Conservation (phyloP, 768 basidiomycete genomes). For the Lentinula detonsa region DNA sequence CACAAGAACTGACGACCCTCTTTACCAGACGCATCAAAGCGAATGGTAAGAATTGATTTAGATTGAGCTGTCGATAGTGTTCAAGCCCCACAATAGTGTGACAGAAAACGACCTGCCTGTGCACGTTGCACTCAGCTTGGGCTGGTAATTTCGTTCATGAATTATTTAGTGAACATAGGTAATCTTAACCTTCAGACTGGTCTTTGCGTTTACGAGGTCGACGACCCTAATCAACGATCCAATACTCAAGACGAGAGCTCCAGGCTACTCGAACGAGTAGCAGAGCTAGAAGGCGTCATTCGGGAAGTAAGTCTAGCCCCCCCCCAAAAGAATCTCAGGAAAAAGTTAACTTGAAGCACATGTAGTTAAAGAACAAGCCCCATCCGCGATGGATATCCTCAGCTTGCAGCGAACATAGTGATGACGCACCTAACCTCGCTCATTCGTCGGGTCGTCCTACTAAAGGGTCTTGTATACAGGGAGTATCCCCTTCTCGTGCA, state of each 20-base stretch:
- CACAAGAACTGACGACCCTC: not conserved
- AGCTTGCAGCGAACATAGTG: conserved; percentile 3
- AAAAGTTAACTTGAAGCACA: not conserved
- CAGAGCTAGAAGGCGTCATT: conserved; percentile 79
- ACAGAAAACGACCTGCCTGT: conserved; percentile 44
- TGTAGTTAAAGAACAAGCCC: conserved; percentile 66
- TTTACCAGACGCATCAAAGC: conserved; percentile 47
- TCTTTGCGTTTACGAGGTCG: conserved; percentile 79
- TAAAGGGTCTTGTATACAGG: not conserved
- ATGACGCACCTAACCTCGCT: conserved; percentile 1
- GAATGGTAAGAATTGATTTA: conserved; percentile 48
- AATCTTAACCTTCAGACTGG: conserved; percentile 46
- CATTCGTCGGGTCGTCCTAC: not conserved
- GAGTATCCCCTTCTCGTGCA: not conserved
- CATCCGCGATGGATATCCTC: conserved; percentile 53
- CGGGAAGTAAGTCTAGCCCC: conserved; percentile 46
- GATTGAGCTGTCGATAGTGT: not conserved
- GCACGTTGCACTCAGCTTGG: conserved; percentile 47
- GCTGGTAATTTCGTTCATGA: conserved; percentile 24
- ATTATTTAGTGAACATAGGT: not conserved
- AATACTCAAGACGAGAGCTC: conserved; percentile 56
- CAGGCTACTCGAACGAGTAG: conserved; percentile 66
- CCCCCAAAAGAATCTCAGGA: not conserved
- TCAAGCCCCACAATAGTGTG: conserved; percentile 25
- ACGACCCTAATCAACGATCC: conserved; percentile 58